These are phyloP conservation scores for Thalassiosira sp. DNA, from an alignment of 352 stramenopile species.

Conservation along the genomic window DNA sequence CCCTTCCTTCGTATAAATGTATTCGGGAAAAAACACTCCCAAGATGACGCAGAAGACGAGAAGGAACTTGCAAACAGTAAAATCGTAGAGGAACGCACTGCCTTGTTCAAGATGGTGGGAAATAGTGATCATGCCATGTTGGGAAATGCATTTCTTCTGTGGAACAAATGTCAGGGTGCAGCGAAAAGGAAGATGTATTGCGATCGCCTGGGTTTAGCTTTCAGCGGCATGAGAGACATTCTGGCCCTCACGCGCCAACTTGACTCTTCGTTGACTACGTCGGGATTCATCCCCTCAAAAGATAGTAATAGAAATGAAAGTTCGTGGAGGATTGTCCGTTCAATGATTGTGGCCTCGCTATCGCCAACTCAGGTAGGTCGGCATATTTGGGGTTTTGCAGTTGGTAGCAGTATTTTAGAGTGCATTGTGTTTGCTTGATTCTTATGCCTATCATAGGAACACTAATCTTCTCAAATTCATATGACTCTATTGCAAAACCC, in stretches of 20 bases:
- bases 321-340: constrained; percentile 78
- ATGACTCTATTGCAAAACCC: no score
- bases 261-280: constrained; percentile 59
- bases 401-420: no score
- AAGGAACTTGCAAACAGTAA: constrained; percentile 40
- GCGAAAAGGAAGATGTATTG: constrained; percentile 57
- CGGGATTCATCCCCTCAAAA: constrained; percentile 60
- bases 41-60: constrained; percentile 29
- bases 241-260: constrained; percentile 83
- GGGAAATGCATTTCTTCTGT: constrained; percentile 65
- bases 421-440: no score
- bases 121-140: constrained; percentile 79
- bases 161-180: constrained; percentile 51
- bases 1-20: constrained; percentile 69
- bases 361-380: constrained; percentile 90
- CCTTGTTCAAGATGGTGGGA: constrained; percentile 70
- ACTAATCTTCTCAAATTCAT: no score
- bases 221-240: constrained; percentile 77
- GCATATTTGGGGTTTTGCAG: no score
- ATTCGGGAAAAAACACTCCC: constrained; percentile 8
- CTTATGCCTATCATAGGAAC: no score
- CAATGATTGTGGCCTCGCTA: constrained; percentile 78
- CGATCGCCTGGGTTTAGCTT: constrained; percentile 60
- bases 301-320: constrained; percentile 65
- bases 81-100: constrained; percentile 59